These are phyloP conservation scores for Luvunga scandens DNA, from an alignment of 345 rosid species.

Conservation along the genomic window DNA sequence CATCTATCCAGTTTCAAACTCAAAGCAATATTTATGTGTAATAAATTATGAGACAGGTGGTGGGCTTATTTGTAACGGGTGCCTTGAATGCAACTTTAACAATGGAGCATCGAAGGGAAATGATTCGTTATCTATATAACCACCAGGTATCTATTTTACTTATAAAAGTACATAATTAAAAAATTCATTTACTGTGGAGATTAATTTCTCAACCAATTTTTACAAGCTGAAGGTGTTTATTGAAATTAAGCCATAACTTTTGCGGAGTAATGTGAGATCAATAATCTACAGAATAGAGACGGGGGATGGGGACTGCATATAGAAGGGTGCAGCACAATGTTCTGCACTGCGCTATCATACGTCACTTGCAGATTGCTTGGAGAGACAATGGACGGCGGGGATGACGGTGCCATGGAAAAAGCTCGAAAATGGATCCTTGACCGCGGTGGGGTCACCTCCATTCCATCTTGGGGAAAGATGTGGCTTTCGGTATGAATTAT, in stretches of 20 bases:
- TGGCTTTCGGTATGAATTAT: slow-evolving; percentile 55
- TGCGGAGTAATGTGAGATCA: neutral
- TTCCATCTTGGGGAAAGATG: slow-evolving; percentile 81
- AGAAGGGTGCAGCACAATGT: slow-evolving; percentile 65
- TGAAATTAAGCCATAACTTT: neutral
- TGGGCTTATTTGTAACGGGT: slow-evolving; percentile 48
- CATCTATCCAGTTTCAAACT: too few relatives aligned
- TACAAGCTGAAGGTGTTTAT: neutral
- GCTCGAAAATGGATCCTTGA: slow-evolving; percentile 61
- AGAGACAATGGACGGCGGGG: slow-evolving; percentile 35
- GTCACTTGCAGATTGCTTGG: slow-evolving; percentile 55
- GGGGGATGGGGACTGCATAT: slow-evolving; percentile 88
- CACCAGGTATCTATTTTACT: slow-evolving; percentile 49
- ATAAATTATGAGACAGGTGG: slow-evolving; percentile 38
- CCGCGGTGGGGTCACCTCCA: slow-evolving; percentile 58
- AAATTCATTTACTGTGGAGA: neutral
- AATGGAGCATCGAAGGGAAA: slow-evolving; percentile 39
- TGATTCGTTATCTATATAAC: slow-evolving; percentile 56
- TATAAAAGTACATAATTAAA: too few relatives aligned
- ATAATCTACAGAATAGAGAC: slow-evolving; percentile 43
- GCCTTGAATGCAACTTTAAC: slow-evolving; percentile 31
- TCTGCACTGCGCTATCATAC: slow-evolving; percentile 45
- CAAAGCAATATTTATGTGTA: too few relatives aligned
- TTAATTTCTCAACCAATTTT: neutral
- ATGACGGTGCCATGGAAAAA: slow-evolving; percentile 36